A percentile compares a stretch with the other conserved stretches of the same genome.
These are phyloP conservation scores for Blastobotrys attinorum DNA, from an alignment of 805 yeast genomes.

Conservation along the genomic window DNA sequence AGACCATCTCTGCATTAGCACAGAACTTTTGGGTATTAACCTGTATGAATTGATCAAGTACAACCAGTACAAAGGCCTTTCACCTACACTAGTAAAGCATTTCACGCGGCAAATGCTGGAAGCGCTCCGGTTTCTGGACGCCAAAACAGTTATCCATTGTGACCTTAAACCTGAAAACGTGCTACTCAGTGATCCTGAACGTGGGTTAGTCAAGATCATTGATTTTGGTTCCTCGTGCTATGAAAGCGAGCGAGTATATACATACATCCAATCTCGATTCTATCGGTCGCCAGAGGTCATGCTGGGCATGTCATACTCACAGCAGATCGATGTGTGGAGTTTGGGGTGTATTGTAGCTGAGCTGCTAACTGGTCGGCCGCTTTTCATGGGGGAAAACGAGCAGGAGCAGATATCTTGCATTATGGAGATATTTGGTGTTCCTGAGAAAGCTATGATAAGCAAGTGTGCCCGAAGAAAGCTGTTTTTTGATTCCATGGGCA, in stretches of 20 bases:
- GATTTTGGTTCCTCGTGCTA: constrained; percentile 62
- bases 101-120: constrained; percentile 49
- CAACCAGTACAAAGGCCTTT: constrained; percentile 31
- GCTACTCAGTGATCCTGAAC: constrained; percentile 42
- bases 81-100: constrained; percentile 26
- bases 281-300: constrained; percentile 95
- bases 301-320: constrained; percentile 80
- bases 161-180: constrained; percentile 84
- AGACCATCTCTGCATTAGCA: constrained; percentile 73
- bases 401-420: constrained; percentile 83
- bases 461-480: constrained; percentile 28
- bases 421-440: constrained; percentile 85
- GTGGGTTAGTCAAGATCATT: constrained; percentile 54
- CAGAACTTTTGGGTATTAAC: constrained; percentile 64
- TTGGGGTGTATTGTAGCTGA: constrained; percentile 95
- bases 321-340: constrained; percentile 96
- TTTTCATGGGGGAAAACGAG: constrained; percentile 93
- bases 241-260: constrained; percentile 74
- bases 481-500: constrained; percentile 32
- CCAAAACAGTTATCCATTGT: constrained; percentile 59
- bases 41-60: constrained; percentile 46
- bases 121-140: constrained; percentile 56
- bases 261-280: constrained; percentile 92
- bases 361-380: constrained; percentile 82
- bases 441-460: constrained; percentile 39